A percentile compares a stretch with the other conserved stretches of the same genome.
These are phyloP conservation scores for Strobilomyces confusus DNA, from an alignment of 768 basidiomycete genomes.

Conservation along the genomic window DNA sequence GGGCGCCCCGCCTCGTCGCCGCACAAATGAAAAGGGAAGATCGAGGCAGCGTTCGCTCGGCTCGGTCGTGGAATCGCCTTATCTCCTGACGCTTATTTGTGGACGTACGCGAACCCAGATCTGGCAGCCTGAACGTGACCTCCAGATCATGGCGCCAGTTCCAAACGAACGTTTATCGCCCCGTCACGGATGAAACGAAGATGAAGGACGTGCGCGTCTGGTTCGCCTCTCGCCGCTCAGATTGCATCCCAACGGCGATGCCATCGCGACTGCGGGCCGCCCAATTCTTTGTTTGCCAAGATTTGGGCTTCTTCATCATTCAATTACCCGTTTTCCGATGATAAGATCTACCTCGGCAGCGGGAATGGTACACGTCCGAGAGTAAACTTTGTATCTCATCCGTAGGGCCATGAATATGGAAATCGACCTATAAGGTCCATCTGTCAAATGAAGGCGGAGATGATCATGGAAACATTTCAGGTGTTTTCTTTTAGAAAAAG, in stretches of 20 bases:
- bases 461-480: conserved; percentile 19
- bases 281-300: conserved; percentile 39
- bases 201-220: neutral
- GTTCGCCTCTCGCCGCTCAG: neutral
- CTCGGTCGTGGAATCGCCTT: conserved; percentile 17
- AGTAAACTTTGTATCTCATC: conserved; percentile 25
- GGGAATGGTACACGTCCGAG: conserved; percentile 24
- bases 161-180: neutral
- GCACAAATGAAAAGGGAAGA: conserved; percentile 9
- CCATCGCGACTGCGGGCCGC: conserved; percentile 30
- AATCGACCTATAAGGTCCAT: conserved; percentile 5
- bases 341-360: conserved; percentile 55
- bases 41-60: conserved; percentile 7
- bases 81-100: conserved; percentile 15
- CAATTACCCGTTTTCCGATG: conserved; percentile 54
- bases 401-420: conserved; percentile 11
- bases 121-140: neutral
- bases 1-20: conserved; percentile 9
- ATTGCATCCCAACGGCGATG: neutral
- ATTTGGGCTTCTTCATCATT: conserved; percentile 57
- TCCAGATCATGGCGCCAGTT: conserved; percentile 3
- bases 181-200: neutral
- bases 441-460: conserved; percentile 23
- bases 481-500: conserved; percentile 5
- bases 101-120: neutral